These are phyloP conservation scores for Paecilomyces sp. DNA, from an alignment of 2,329 filamentous ascomycete species.

Conservation along the genomic window DNA sequence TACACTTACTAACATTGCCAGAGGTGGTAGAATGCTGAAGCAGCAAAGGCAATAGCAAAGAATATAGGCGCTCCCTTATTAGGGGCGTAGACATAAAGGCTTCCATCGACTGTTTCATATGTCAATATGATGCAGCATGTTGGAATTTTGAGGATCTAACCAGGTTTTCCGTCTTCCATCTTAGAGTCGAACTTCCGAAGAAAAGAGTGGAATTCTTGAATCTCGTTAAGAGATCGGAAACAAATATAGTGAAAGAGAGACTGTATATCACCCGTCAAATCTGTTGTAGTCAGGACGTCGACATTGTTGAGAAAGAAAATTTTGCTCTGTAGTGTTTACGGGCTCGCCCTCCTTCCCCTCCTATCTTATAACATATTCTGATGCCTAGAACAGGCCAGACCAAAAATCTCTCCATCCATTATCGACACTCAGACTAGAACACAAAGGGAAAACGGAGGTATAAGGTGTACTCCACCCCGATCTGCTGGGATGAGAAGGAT, in stretches of 20 bases:
- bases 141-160: not conserved
- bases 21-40: constrained; percentile 37
- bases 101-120: constrained; percentile 19
- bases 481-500: not conserved
- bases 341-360: not conserved
- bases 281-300: not conserved
- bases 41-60: constrained; percentile 32
- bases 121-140: constrained; percentile 5
- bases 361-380: not conserved
- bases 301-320: not conserved
- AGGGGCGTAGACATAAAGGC: constrained; percentile 34
- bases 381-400: not conserved
- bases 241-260: too few species aligned
- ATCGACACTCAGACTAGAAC: not conserved
- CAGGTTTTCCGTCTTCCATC: not conserved
- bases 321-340: not conserved
- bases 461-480: not conserved
- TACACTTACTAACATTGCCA: constrained; percentile 50
- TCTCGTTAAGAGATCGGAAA: not conserved
- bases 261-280: too few species aligned
- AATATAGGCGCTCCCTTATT: constrained; percentile 35
- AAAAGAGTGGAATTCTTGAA: not conserved
- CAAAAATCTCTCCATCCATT: not conserved
- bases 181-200: not conserved
- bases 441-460: not conserved